Evolutionary conservation across 345 rosid species (phyloP).

Genomic region (Gynandropsis gynandra): DNA sequence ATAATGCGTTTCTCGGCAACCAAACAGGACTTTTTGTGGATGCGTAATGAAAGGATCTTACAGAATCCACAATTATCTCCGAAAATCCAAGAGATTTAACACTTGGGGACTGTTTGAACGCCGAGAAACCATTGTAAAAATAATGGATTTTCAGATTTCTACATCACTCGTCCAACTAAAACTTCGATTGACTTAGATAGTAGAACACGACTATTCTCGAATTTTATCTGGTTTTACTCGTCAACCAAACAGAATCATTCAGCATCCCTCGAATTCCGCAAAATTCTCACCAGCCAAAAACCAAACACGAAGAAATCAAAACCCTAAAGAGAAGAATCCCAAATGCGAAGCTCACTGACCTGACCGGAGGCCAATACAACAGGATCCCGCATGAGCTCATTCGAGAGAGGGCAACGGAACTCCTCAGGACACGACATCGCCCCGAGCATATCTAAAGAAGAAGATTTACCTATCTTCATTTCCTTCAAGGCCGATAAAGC

Average conservation of each 20-base stretch:
- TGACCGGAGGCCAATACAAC: constrained; percentile 81
- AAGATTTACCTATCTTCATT: constrained; percentile 37
- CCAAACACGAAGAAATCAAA: constrained; percentile 2
- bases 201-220: neutral
- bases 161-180: too few relatives aligned
- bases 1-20: too few relatives aligned
- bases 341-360: constrained; percentile 34
- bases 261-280: neutral
- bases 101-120: too few relatives aligned
- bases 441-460: constrained; percentile 40
- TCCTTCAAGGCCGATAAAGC: constrained; percentile 46
- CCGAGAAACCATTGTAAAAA: too few relatives aligned
- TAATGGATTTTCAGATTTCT: too few relatives aligned
- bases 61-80: too few relatives aligned
- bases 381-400: constrained; percentile 89
- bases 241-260: neutral
- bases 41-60: too few relatives aligned
- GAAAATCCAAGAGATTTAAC: too few relatives aligned
- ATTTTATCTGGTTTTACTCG: constrained; percentile 4
- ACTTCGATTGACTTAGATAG: too few relatives aligned
- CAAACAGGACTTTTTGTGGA: too few relatives aligned
- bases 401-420: constrained; percentile 79
- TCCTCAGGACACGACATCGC: constrained; percentile 61
- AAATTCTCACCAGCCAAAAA: neutral
- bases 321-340: neutral